phyloP scores from a whole-genome alignment of 441 rosid species.

The Mallotus repandus region DNA sequence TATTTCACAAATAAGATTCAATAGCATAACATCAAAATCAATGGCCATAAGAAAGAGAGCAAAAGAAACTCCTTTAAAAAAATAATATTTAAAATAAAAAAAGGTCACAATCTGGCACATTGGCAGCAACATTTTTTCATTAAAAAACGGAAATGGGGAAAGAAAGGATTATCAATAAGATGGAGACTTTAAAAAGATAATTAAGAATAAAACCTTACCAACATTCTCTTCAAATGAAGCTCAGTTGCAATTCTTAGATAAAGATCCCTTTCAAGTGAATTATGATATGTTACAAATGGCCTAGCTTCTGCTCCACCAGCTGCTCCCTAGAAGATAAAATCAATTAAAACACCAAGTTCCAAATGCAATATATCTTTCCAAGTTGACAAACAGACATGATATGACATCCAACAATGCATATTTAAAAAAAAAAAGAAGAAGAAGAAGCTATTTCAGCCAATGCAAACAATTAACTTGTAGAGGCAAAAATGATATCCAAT shows the following conservation, averaged over 20 bases:
- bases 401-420: constrained; percentile 1
- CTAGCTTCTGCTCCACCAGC: constrained; percentile 99
- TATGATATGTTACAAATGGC: constrained; percentile 92
- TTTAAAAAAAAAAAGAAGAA: neutral
- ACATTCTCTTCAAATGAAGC: constrained; percentile 95
- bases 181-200: neutral
- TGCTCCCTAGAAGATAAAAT: constrained; percentile 72
- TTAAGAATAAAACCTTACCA: constrained; percentile 48
- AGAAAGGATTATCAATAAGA: neutral
- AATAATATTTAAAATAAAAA: neutral
- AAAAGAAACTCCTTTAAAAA: neutral
- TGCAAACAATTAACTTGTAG: neutral
- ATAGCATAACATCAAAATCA: no score
- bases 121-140: no score
- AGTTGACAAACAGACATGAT: neutral
- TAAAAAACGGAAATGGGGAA: neutral
- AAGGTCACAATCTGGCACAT: neutral
- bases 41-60: neutral
- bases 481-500: neutral
- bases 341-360: constrained; percentile 38
- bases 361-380: constrained; percentile 11
- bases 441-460: neutral
- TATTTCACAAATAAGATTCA: no score
- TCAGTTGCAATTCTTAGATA: constrained; percentile 94
- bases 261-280: constrained; percentile 90